phyloP scores from a whole-genome alignment of 176 grass and related monocot species.

The Aegilops umbellulata region DNA sequence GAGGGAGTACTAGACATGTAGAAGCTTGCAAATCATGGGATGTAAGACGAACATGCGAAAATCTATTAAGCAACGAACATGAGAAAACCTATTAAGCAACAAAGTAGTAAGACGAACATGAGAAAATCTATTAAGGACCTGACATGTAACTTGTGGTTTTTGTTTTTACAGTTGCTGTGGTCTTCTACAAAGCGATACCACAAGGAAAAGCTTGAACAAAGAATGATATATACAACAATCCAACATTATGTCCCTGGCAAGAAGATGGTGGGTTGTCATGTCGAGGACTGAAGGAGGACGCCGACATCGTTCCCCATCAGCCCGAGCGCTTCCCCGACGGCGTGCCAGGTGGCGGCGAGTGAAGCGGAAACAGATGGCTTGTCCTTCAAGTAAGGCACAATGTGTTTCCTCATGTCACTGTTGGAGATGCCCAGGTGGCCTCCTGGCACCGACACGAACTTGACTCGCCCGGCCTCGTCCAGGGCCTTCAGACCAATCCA shows the following conservation, averaged over 20 bases:
- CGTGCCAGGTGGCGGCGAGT: constrained; percentile 9
- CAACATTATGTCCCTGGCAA: neutral
- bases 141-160: neutral
- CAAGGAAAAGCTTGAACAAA: neutral
- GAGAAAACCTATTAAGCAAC: neutral
- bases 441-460: constrained; percentile 70
- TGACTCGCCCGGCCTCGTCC: constrained; percentile 76
- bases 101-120: neutral
- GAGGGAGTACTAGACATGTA: no score
- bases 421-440: constrained; percentile 78
- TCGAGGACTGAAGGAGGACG: neutral
- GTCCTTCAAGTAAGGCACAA: constrained; percentile 71
- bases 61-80: neutral
- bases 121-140: neutral
- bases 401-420: constrained; percentile 72
- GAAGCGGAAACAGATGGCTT: neutral
- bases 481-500: constrained; percentile 84
- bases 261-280: neutral
- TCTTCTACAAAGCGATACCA: neutral
- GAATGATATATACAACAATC: neutral
- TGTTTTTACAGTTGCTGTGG: neutral
- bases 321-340: constrained; percentile 22
- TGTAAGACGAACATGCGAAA: neutral
- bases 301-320: neutral
- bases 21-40: no score